A percentile compares a stretch with the other conserved stretches of the same genome.
These are phyloP conservation scores for Mycena albidolilacea DNA, from an alignment of 768 basidiomycete genomes.

Conservation along the genomic window DNA sequence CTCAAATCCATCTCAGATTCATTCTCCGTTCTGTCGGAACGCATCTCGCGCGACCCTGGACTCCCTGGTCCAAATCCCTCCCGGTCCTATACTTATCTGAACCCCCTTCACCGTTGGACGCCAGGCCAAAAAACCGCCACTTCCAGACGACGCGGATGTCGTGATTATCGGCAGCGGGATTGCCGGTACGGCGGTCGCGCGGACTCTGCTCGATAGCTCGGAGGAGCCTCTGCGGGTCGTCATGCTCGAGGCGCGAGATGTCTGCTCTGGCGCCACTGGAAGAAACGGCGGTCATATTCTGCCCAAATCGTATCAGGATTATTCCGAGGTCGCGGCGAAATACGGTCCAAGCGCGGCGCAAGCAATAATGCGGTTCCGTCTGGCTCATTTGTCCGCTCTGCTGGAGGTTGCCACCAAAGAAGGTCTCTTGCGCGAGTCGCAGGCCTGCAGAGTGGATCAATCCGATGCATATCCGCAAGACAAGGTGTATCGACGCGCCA, in stretches of 20 bases:
- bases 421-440: slow-evolving; percentile 64
- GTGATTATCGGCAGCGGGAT: slow-evolving; percentile 87
- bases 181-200: slow-evolving; percentile 74
- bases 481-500: slow-evolving; percentile 59
- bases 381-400: slow-evolving; percentile 68
- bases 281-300: slow-evolving; percentile 83
- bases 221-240: slow-evolving; percentile 61
- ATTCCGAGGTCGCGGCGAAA: slow-evolving; percentile 58
- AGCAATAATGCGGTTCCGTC: slow-evolving; percentile 72
- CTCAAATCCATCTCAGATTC: slow-evolving; percentile 35
- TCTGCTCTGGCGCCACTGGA: slow-evolving; percentile 82
- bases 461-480: slow-evolving; percentile 69
- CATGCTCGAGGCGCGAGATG: slow-evolving; percentile 87
- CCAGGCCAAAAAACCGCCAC: background rate
- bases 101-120: slow-evolving; percentile 57
- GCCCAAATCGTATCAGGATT: slow-evolving; percentile 75
- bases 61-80: slow-evolving; percentile 71
- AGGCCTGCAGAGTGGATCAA: slow-evolving; percentile 70
- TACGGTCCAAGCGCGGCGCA: slow-evolving; percentile 64
- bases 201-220: slow-evolving; percentile 60
- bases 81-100: slow-evolving; percentile 78
- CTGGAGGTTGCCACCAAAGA: slow-evolving; percentile 68
- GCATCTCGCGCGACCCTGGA: slow-evolving; percentile 61
- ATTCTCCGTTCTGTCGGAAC: slow-evolving; percentile 48
- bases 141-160: slow-evolving; percentile 71